phyloP scores from a whole-genome alignment of 1,139 yeast genomes.

The Meyerozyma elateridarum region DNA sequence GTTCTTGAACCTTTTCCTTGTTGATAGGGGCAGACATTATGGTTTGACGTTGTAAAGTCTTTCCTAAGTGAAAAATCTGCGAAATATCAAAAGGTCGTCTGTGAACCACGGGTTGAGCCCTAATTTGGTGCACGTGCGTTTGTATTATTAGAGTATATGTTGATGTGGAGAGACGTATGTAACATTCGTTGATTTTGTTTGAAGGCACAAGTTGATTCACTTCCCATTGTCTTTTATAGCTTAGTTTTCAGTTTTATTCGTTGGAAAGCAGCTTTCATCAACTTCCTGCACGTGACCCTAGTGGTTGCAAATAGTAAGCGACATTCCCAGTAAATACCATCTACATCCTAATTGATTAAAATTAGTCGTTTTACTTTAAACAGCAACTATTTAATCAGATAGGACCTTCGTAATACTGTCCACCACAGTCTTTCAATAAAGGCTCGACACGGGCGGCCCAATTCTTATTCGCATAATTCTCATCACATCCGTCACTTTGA shows the following conservation, averaged over 20 bases:
- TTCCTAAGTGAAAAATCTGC: slow-evolving; percentile 10
- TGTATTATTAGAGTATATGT: slow-evolving; percentile 3
- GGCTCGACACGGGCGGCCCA: slow-evolving; percentile 10
- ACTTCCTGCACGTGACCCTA: too few relatives aligned
- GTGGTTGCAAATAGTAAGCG: slow-evolving; percentile 32
- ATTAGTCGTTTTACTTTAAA: too few relatives aligned
- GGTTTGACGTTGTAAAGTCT: slow-evolving; percentile 44
- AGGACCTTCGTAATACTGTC: slow-evolving; percentile 9
- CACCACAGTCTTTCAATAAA: slow-evolving; percentile 9
- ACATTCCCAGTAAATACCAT: slow-evolving; percentile 34
- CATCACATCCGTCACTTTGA: slow-evolving; percentile 10
- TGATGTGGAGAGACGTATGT: too few relatives aligned
- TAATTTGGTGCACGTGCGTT: slow-evolving; percentile 3
- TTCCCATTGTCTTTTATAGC: too few relatives aligned
- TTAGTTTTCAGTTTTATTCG: too few relatives aligned
- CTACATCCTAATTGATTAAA: slow-evolving; percentile 16
- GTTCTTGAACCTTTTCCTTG: slow-evolving; percentile 79
- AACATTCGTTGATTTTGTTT: too few relatives aligned
- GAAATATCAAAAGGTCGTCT: neutral
- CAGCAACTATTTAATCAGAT: slow-evolving; percentile 6
- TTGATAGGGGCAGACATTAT: slow-evolving; percentile 72
- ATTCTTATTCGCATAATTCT: slow-evolving; percentile 10
- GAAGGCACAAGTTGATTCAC: too few relatives aligned
- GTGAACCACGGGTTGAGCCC: slow-evolving; percentile 8
- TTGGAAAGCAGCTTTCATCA: too few relatives aligned